Percentiles rank a stretch among this genome's conserved stretches.
Conservation (phyloP, 208 protist species). For the Crithidia bombi region DNA sequence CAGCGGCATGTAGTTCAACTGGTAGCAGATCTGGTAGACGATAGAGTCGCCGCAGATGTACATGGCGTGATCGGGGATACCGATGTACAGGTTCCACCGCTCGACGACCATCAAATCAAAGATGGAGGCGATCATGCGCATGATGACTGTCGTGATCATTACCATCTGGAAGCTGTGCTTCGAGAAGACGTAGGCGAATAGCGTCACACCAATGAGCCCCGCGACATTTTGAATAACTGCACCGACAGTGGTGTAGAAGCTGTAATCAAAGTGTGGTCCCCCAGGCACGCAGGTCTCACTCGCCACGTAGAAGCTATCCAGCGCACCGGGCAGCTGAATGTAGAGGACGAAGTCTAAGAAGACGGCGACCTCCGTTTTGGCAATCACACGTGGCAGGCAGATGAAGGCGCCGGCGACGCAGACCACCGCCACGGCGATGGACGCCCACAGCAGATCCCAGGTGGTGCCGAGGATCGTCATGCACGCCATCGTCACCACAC, state of each 20-base stretch:
- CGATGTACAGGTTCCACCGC: slow-evolving; percentile 67
- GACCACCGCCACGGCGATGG: slow-evolving; percentile 27
- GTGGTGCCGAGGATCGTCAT: slow-evolving; percentile 39
- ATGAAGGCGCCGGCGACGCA: slow-evolving; percentile 38
- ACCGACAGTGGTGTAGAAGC: slow-evolving; percentile 57
- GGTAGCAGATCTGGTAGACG: slow-evolving; percentile 63
- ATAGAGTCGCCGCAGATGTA: slow-evolving; percentile 76
- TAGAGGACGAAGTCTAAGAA: slow-evolving; percentile 58
- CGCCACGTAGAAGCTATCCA: slow-evolving; percentile 60
- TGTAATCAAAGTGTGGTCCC: slow-evolving; percentile 64
- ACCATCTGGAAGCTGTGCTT: slow-evolving; percentile 48
- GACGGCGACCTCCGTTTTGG: slow-evolving; percentile 54
- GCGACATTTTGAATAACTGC: slow-evolving; percentile 40
- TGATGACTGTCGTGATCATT: slow-evolving; percentile 52
- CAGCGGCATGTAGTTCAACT: slow-evolving; percentile 76
- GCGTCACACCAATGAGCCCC: slow-evolving; percentile 29
- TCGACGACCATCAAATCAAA: slow-evolving; percentile 81
- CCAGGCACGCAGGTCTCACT: slow-evolving; percentile 35
- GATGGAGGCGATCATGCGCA: slow-evolving; percentile 52
- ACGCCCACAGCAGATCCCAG: slow-evolving; percentile 33
- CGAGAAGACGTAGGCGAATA: slow-evolving; percentile 49
- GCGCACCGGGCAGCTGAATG: slow-evolving; percentile 49
- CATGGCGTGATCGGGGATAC: slow-evolving; percentile 67
- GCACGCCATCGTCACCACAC: slow-evolving; percentile 40
- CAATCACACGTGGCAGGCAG: slow-evolving; percentile 51